Percentiles rank a stretch among this genome's conserved stretches.
These are phyloP conservation scores for Tulasnella sp. DNA, from an alignment of 768 basidiomycete genomes.

Conservation along the genomic window DNA sequence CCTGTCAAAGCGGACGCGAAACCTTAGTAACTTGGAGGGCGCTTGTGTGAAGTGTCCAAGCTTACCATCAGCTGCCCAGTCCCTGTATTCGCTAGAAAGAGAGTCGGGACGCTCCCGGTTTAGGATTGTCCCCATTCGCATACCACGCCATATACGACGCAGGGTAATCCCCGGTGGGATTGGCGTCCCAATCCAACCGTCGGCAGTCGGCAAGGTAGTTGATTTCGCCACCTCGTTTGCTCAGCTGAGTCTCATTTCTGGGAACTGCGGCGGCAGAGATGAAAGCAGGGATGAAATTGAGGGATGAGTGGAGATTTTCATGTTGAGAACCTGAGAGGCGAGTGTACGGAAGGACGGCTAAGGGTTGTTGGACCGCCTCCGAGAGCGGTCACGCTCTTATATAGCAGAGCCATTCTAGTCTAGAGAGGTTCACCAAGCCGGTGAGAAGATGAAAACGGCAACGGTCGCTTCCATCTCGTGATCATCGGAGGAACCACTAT, in stretches of 20 bases:
- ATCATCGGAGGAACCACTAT: too few species aligned
- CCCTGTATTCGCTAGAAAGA: not conserved
- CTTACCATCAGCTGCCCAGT: not conserved
- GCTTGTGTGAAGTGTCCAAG: too few species aligned
- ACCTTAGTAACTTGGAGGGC: too few species aligned
- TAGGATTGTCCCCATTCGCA: not conserved
- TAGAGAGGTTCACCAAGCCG: too few species aligned
- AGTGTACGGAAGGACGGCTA: too few species aligned
- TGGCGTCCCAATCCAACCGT: not conserved
- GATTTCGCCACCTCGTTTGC: not conserved
- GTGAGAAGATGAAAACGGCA: too few species aligned
- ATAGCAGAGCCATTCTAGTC: too few species aligned
- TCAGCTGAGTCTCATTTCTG: not conserved
- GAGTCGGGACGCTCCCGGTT: not conserved
- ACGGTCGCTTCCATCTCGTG: too few species aligned
- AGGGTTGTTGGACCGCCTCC: too few species aligned
- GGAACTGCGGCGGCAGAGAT: not conserved
- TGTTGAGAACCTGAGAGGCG: not conserved
- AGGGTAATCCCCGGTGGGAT: not conserved
- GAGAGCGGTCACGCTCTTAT: too few species aligned
- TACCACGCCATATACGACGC: not conserved
- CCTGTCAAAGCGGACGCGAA: not conserved
- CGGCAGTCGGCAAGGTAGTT: not conserved
- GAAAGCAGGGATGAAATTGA: not conserved
- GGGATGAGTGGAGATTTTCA: not conserved